phyloP scores from a whole-genome alignment of 169 alveolate genomes.

The Eimeria necatrix region DNA sequence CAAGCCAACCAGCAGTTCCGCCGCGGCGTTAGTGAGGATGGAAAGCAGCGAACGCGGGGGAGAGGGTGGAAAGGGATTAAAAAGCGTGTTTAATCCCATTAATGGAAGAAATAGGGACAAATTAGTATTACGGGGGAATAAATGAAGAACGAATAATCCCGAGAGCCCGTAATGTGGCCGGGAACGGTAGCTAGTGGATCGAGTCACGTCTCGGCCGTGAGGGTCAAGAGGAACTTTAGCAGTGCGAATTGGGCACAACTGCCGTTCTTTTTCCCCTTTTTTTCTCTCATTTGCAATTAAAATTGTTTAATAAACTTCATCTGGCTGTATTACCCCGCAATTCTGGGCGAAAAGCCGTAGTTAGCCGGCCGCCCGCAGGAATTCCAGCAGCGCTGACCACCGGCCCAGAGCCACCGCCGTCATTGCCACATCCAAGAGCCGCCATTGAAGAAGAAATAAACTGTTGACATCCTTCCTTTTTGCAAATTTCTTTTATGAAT shows the following conservation, averaged over 20 bases:
- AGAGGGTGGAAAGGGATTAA: background rate
- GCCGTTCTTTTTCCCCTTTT: background rate
- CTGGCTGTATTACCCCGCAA: no score
- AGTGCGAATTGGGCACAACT: background rate
- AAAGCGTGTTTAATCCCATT: background rate
- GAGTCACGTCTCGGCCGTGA: conserved; percentile 59
- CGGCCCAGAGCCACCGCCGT: background rate
- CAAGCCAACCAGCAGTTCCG: background rate
- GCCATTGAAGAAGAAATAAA: no score
- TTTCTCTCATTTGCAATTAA: background rate
- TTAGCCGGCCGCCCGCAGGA: no score
- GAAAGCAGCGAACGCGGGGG: background rate
- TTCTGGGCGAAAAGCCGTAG: no score
- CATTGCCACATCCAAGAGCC: no score
- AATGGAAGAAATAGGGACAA: background rate
- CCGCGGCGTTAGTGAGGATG: conserved; percentile 9
- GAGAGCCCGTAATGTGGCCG: conserved; percentile 4
- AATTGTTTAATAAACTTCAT: background rate
- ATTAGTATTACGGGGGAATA: background rate
- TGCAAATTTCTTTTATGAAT: no score
- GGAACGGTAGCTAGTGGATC: conserved; percentile 63
- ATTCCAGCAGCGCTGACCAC: conserved; percentile 21
- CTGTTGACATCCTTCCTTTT: no score
- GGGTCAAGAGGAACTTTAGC: background rate
- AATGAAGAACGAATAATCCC: background rate